phyloP scores from a whole-genome alignment of 495 filamentous ascomycete species.

The Bacidia rubella region DNA sequence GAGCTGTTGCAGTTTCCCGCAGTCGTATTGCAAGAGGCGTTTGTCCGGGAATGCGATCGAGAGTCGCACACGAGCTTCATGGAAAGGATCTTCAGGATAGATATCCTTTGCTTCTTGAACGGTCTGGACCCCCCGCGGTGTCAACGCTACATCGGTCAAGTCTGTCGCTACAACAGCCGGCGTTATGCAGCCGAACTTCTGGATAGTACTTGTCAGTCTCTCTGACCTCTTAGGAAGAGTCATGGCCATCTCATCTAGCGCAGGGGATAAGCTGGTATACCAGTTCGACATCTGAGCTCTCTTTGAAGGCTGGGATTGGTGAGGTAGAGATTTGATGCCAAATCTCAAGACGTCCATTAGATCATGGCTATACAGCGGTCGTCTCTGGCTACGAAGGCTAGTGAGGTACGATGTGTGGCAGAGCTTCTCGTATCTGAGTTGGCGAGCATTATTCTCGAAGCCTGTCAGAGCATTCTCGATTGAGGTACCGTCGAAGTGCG shows the following conservation, averaged over 20 bases:
- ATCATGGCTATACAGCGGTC: conserved; percentile 66
- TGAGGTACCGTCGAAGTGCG: conserved; percentile 46
- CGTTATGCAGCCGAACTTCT: conserved; percentile 82
- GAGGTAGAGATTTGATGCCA: conserved; percentile 39
- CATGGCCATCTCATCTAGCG: conserved; percentile 58
- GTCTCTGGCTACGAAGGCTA: conserved; percentile 62
- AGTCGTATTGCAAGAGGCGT: conserved; percentile 90
- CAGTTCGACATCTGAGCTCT: conserved; percentile 47
- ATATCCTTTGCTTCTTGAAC: conserved; percentile 41
- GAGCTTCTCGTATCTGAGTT: conserved; percentile 62
- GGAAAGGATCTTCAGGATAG: conserved; percentile 66
- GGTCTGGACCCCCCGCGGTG: conserved; percentile 42
- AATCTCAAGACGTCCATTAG: conserved; percentile 60
- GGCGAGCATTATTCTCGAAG: conserved; percentile 56
- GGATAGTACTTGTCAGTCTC: conserved; percentile 57
- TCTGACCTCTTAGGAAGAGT: conserved; percentile 59
- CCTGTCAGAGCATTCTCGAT: conserved; percentile 57
- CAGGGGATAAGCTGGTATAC: conserved; percentile 55
- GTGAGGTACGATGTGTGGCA: conserved; percentile 72
- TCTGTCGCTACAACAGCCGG: conserved; percentile 75
- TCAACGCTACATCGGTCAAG: conserved; percentile 40
- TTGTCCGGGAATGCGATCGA: conserved; percentile 97
- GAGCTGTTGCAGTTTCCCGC: conserved; percentile 88
- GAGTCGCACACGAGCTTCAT: conserved; percentile 81
- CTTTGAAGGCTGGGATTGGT: conserved; percentile 41